phyloP scores from a whole-genome alignment of 768 basidiomycete genomes.

The Tulasnella sp. region DNA sequence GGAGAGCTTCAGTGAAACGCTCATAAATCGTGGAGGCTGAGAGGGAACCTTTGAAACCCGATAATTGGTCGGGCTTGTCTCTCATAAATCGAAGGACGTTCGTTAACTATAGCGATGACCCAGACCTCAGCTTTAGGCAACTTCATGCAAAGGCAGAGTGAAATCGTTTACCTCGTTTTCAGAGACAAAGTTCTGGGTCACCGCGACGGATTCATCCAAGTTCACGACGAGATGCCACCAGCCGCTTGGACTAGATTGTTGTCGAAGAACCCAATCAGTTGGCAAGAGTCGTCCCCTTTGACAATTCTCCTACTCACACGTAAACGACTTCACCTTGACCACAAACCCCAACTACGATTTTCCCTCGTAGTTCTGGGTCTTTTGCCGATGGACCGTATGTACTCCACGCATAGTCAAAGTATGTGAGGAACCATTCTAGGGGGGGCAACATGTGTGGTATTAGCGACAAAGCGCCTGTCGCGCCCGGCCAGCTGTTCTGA shows the following conservation, averaged over 20 bases:
- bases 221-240: constrained; percentile 31
- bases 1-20: constrained; percentile 20
- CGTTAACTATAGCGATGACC: constrained; percentile 20
- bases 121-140: background rate
- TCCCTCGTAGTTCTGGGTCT: constrained; percentile 22
- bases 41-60: constrained; percentile 25
- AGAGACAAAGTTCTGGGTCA: constrained; percentile 31
- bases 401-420: constrained; percentile 23
- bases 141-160: no score
- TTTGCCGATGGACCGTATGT: constrained; percentile 26
- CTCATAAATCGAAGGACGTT: constrained; percentile 27
- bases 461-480: background rate
- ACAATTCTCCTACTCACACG: constrained; percentile 17
- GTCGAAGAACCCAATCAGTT: background rate
- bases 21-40: constrained; percentile 6
- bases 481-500: background rate
- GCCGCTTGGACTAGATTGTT: constrained; percentile 23
- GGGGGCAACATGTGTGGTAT: background rate
- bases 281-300: background rate
- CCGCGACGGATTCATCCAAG: constrained; percentile 27
- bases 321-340: constrained; percentile 27
- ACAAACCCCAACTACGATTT: constrained; percentile 29
- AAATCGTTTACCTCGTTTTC: constrained; percentile 14
- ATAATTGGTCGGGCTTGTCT: constrained; percentile 26
- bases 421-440: constrained; percentile 27